phyloP scores from a whole-genome alignment of 129 eudicot species.

The Pulicaria dysenterica region DNA sequence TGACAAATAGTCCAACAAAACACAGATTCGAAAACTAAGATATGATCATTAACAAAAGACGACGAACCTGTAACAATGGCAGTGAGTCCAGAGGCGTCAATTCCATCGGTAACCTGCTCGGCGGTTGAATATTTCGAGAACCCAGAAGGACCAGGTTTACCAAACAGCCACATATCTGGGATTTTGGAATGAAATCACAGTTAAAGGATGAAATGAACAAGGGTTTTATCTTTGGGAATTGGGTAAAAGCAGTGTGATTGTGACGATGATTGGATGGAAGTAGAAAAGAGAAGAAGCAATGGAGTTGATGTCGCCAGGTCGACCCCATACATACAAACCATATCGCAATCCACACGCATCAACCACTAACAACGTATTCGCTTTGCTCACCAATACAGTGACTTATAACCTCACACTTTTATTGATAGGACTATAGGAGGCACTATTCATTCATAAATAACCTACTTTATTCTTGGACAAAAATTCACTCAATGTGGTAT shows the following conservation, averaged over 20 bases:
- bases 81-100: slow-evolving; percentile 85
- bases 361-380: slow-evolving; percentile 1
- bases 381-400: slow-evolving; percentile 5
- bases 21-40: neutral
- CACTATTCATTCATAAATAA: too few relatives aligned
- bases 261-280: slow-evolving; percentile 18
- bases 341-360: slow-evolving; percentile 22
- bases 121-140: slow-evolving; percentile 75
- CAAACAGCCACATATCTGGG: slow-evolving; percentile 49
- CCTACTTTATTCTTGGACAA: too few relatives aligned
- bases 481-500: too few relatives aligned
- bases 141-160: slow-evolving; percentile 74
- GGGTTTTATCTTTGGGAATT: neutral
- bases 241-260: slow-evolving; percentile 2
- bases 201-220: neutral
- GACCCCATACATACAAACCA: neutral
- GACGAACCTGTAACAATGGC: slow-evolving; percentile 87
- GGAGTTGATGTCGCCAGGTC: slow-evolving; percentile 2
- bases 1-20: neutral
- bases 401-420: too few relatives aligned
- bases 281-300: neutral
- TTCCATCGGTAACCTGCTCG: slow-evolving; percentile 65
- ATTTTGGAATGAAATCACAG: neutral
- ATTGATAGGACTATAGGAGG: too few relatives aligned
- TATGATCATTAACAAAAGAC: neutral